These are phyloP conservation scores for Physaria fendleri DNA, from an alignment of 345 rosid species.

Conservation along the genomic window DNA sequence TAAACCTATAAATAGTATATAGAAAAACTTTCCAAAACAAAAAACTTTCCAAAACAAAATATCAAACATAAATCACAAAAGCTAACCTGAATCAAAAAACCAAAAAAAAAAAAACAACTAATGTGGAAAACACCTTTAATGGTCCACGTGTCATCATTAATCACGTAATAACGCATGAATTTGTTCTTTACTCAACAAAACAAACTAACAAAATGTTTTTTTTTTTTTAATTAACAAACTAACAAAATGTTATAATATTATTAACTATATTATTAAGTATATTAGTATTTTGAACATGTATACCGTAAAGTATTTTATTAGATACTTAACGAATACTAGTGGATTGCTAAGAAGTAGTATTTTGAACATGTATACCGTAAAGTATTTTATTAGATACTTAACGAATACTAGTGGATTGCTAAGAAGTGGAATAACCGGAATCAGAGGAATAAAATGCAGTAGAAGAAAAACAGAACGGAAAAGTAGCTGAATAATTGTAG, in stretches of 20 bases:
- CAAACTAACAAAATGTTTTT: not conserved
- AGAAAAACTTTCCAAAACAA: not conserved
- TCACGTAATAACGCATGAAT: slow-evolving; percentile 11
- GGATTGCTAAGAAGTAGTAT: too few relatives aligned
- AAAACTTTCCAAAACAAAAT: not conserved
- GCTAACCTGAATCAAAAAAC: slow-evolving; percentile 11
- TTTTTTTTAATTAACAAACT: not conserved
- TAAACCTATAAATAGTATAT: not conserved
- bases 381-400: slow-evolving; percentile 14
- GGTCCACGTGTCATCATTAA: slow-evolving; percentile 59
- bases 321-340: slow-evolving; percentile 25
- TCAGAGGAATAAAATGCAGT: too few relatives aligned
- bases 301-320: slow-evolving; percentile 5
- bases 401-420: slow-evolving; percentile 22
- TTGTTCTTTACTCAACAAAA: not conserved
- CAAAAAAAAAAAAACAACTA: slow-evolving; percentile 14
- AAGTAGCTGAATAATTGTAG: too few relatives aligned
- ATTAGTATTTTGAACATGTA: not conserved
- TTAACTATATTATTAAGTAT: slow-evolving; percentile 3
- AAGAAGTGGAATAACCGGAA: too few relatives aligned
- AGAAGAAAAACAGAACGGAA: too few relatives aligned
- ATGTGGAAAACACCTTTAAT: slow-evolving; percentile 19
- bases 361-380: slow-evolving; percentile 1
- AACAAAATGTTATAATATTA: not conserved
- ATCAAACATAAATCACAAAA: not conserved